Evolutionary conservation across 2,329 filamentous ascomycete genomes (phyloP).

Genomic region (Bimuria novae-zelandiae): DNA sequence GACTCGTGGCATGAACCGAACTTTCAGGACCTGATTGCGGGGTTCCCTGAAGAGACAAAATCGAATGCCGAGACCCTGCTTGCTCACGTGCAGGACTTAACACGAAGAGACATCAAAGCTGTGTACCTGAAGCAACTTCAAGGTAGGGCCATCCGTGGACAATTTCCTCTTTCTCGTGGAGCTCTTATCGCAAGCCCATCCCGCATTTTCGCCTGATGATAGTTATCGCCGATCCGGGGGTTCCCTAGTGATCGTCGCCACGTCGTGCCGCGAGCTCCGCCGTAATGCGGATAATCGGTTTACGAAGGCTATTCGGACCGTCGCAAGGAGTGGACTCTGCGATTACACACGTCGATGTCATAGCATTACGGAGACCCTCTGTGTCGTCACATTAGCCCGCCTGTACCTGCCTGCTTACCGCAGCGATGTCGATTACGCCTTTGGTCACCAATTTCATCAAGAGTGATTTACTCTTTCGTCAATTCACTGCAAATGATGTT

Average conservation of each 20-base stretch:
- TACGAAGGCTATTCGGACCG: conserved; percentile 24
- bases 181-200: conserved; percentile 17
- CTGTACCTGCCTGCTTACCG: conserved; percentile 16
- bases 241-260: conserved; percentile 24
- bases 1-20: conserved; percentile 68
- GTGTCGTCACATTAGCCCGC: conserved; percentile 4
- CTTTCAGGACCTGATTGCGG: conserved; percentile 70
- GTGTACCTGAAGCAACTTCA: conserved; percentile 80
- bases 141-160: conserved; percentile 35
- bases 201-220: conserved; percentile 10
- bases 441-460: conserved; percentile 16
- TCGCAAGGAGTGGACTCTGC: conserved; percentile 23
- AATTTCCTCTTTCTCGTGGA: conserved; percentile 13
- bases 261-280: conserved; percentile 27
- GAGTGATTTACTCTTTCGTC: conserved; percentile 8
- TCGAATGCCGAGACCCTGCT: conserved; percentile 63
- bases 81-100: conserved; percentile 71
- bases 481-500: conserved; percentile 10
- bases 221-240: conserved; percentile 8
- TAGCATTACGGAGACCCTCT: conserved; percentile 19
- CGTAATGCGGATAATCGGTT: conserved; percentile 22
- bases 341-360: conserved; percentile 31
- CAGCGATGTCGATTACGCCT: conserved; percentile 20
- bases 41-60: conserved; percentile 70
- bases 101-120: conserved; percentile 73